phyloP scores from a whole-genome alignment of 2,329 filamentous ascomycete genomes.

The Colletotrichum graminicola region DNA sequence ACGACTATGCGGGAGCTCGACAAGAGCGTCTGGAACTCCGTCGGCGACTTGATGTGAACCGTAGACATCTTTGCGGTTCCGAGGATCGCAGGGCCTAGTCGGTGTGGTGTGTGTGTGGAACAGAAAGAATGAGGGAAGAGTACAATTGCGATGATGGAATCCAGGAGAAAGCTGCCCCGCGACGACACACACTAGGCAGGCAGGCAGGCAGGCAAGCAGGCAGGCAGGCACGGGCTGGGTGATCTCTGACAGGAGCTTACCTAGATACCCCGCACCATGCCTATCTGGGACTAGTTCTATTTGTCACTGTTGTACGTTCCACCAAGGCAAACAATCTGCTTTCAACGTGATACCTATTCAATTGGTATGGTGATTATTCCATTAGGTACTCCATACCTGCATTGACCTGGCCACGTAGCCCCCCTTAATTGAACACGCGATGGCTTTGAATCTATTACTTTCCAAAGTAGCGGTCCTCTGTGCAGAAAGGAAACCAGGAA shows the following conservation, averaged over 20 bases:
- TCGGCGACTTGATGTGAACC: constrained; percentile 57
- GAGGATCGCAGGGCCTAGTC: constrained; percentile 8
- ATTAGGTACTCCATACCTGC: not conserved
- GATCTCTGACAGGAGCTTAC: constrained; percentile 15
- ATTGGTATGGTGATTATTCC: not conserved
- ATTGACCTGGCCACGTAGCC: not conserved
- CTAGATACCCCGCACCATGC: constrained; percentile 41
- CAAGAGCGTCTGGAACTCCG: constrained; percentile 77
- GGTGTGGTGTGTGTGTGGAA: constrained; percentile 1
- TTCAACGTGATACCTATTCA: not conserved
- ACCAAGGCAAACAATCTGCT: constrained; percentile 2
- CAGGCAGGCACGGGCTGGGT: not conserved
- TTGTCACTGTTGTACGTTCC: not conserved
- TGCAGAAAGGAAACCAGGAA: not conserved
- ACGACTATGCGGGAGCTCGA: constrained; percentile 83
- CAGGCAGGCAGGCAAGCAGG: not conserved
- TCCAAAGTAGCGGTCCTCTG: not conserved
- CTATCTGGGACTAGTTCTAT: constrained; percentile 25
- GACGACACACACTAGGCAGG: constrained; percentile 22
- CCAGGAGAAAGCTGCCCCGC: constrained; percentile 36
- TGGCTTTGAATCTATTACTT: no score
- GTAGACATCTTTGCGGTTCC: constrained; percentile 48
- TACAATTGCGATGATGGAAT: constrained; percentile 35
- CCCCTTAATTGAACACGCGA: not conserved
- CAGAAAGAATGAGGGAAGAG: not conserved